These are phyloP conservation scores for Chlamydomonas sp. DNA, from an alignment of 139 green algal genomes.

Conservation along the genomic window DNA sequence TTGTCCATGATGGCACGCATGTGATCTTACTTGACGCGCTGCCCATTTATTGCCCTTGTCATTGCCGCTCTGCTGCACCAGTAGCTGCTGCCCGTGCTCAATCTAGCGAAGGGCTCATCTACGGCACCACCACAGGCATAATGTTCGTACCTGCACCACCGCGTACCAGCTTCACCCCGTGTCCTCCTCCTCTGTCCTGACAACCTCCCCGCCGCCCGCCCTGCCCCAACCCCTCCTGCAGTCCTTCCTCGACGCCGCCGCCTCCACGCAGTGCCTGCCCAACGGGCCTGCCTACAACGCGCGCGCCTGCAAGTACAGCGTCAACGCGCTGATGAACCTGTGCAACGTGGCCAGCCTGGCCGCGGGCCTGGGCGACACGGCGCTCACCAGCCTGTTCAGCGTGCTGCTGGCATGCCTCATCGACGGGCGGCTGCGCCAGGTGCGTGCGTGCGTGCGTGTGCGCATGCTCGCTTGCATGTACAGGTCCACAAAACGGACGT, in stretches of 20 bases:
- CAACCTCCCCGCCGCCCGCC: background rate
- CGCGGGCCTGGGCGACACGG: background rate
- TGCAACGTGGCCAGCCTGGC: constrained; percentile 40
- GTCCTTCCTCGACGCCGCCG: constrained; percentile 52
- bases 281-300: constrained; percentile 19
- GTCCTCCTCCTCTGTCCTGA: no score
- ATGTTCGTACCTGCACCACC: no score
- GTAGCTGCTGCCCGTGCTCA: no score
- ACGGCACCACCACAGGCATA: no score
- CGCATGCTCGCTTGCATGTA: background rate
- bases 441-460: background rate
- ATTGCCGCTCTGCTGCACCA: background rate
- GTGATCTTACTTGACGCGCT: background rate
- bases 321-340: constrained; percentile 94
- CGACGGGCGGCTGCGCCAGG: constrained; percentile 35
- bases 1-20: no score
- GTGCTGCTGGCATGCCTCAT: constrained; percentile 41
- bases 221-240: constrained; percentile 16
- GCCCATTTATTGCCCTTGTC: background rate
- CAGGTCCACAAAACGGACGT: no score
- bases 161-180: no score
- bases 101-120: no score
- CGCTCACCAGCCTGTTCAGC: constrained; percentile 19
- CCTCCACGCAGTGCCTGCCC: constrained; percentile 20
- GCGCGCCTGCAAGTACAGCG: constrained; percentile 88